Evolutionary conservation across 805 yeast genomes (phyloP).

Genomic region (Monosporozyma yasuniensis): DNA sequence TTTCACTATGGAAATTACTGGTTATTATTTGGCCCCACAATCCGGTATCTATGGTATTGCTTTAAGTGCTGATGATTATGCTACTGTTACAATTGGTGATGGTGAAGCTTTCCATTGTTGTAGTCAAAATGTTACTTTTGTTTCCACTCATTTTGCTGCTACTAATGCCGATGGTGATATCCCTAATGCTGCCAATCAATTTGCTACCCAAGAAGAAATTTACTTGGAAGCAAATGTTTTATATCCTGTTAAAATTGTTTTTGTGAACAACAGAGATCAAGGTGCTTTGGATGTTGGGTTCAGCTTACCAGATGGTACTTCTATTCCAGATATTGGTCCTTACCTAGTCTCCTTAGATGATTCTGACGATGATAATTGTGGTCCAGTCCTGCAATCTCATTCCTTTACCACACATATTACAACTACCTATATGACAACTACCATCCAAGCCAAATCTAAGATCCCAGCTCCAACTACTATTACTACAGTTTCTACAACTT

Average conservation of each 20-base stretch:
- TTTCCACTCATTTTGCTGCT: background rate
- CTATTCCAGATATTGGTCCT: background rate
- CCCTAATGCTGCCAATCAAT: background rate
- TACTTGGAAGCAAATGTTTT: constrained; percentile 14
- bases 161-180: background rate
- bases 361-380: background rate
- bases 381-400: background rate
- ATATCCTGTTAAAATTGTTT: constrained; percentile 21
- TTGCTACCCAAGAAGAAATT: background rate
- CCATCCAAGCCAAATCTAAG: background rate
- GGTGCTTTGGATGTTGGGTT: background rate
- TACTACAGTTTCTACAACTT: background rate
- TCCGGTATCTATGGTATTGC: background rate
- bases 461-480: too few relatives aligned
- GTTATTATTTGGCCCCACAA: background rate
- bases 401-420: background rate
- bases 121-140: background rate
- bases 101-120: background rate
- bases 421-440: background rate
- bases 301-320: background rate
- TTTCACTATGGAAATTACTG: background rate
- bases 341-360: background rate
- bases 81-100: background rate
- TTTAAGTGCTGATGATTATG: background rate
- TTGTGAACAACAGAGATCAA: constrained; percentile 6